These are phyloP conservation scores for Crucibulum laeve DNA, from an alignment of 768 basidiomycete species.

Conservation along the genomic window DNA sequence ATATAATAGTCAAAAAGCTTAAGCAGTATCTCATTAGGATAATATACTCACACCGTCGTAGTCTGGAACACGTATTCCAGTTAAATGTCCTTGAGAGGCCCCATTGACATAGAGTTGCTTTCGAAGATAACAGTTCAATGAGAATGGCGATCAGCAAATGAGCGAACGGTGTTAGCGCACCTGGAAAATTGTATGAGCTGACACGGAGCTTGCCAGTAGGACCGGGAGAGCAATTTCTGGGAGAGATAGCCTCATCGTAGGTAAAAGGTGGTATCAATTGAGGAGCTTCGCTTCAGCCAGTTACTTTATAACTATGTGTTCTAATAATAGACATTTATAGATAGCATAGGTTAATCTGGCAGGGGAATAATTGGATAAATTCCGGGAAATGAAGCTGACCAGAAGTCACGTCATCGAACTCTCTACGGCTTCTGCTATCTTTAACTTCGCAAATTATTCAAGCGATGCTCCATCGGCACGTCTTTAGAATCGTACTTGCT, in stretches of 20 bases:
- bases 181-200: neutral
- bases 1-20: no score
- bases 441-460: no score
- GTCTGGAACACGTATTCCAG: slow-evolving; percentile 35
- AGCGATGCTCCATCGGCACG: no score
- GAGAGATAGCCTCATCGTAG: neutral
- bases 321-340: no score
- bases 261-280: no score
- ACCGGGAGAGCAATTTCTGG: neutral
- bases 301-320: no score
- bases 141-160: neutral
- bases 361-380: neutral
- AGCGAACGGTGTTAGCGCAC: neutral
- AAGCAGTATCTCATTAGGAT: neutral
- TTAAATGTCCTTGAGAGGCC: slow-evolving; percentile 36
- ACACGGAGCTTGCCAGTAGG: neutral
- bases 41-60: slow-evolving; percentile 35
- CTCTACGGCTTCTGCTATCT: no score
- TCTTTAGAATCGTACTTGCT: no score
- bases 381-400: no score
- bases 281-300: no score
- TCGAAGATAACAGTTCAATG: neutral
- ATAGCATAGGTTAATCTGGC: no score
- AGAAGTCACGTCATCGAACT: no score
- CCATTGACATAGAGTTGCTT: slow-evolving; percentile 51